Evolutionary conservation across 129 eudicot genomes (phyloP).

Genomic region (Chrysanthemum seticuspe): DNA sequence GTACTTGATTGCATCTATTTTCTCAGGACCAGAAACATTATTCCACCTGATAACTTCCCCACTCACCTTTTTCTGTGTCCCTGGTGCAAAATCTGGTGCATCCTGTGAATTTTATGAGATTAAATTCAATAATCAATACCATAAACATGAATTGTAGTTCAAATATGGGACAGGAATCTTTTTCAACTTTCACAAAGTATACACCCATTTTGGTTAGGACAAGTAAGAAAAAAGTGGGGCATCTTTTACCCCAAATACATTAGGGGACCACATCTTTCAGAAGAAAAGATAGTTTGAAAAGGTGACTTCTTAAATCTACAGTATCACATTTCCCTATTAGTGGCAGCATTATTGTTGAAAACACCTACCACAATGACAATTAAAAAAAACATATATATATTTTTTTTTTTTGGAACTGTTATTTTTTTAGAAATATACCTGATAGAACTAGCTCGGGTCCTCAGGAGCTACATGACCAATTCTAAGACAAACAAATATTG

Average conservation of each 20-base stretch:
- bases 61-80: conserved; percentile 88
- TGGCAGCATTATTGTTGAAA: not conserved
- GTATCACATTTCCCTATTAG: not conserved
- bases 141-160: not conserved
- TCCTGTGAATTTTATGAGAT: conserved; percentile 45
- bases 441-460: too few relatives aligned
- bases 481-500: too few relatives aligned
- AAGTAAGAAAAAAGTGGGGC: conserved; percentile 1
- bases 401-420: too few relatives aligned
- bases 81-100: conserved; percentile 86
- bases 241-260: conserved; percentile 7
- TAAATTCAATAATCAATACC: conserved; percentile 10
- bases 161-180: conserved; percentile 4
- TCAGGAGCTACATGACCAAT: too few relatives aligned
- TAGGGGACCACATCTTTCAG: conserved; percentile 3
- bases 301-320: conserved; percentile 13
- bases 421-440: too few relatives aligned
- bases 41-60: conserved; percentile 99
- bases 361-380: not conserved
- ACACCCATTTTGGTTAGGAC: conserved; percentile 3
- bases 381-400: too few relatives aligned
- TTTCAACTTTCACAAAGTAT: conserved; percentile 14
- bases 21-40: conserved; percentile 92
- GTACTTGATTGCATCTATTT: conserved; percentile 86
- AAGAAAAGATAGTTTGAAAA: not conserved